phyloP scores from a whole-genome alignment of 306 rosid species.

The Albizia julibrissin region DNA sequence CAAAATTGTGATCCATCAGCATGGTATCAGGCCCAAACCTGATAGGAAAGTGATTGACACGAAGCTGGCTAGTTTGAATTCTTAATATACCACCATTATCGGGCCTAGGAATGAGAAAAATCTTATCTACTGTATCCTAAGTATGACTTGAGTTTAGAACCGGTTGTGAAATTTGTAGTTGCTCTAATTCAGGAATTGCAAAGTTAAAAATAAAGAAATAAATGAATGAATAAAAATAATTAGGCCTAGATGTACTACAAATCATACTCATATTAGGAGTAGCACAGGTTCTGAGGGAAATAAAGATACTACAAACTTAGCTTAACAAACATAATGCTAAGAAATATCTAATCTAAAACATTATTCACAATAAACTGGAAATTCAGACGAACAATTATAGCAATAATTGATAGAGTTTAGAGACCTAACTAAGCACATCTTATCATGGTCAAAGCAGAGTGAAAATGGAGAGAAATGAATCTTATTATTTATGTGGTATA shows the following conservation, averaged over 20 bases:
- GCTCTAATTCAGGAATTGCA: slow-evolving; percentile 30
- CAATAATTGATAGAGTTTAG: too few relatives aligned
- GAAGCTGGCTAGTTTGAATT: slow-evolving; percentile 38
- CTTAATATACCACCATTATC: slow-evolving; percentile 54
- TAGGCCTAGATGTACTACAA: neutral
- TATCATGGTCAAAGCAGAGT: too few relatives aligned
- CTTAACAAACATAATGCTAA: neutral
- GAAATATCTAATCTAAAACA: neutral
- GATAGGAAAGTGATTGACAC: slow-evolving; percentile 59
- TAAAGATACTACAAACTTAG: neutral
- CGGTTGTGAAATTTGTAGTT: slow-evolving; percentile 24
- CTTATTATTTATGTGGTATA: too few relatives aligned
- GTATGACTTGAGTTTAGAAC: neutral
- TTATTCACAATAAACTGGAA: neutral
- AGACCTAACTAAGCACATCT: too few relatives aligned
- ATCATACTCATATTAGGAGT: too few relatives aligned
- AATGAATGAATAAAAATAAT: too few relatives aligned
- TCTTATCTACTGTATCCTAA: slow-evolving; percentile 24
- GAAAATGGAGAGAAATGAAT: too few relatives aligned
- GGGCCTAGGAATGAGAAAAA: slow-evolving; percentile 55
- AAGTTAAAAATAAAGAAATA: too few relatives aligned
- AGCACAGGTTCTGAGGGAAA: neutral
- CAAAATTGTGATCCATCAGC: slow-evolving; percentile 60
- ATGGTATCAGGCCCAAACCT: slow-evolving; percentile 45
- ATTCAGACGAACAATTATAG: neutral